These are phyloP conservation scores for Canavalia ensiformis DNA, from an alignment of 306 rosid species.

Conservation along the genomic window DNA sequence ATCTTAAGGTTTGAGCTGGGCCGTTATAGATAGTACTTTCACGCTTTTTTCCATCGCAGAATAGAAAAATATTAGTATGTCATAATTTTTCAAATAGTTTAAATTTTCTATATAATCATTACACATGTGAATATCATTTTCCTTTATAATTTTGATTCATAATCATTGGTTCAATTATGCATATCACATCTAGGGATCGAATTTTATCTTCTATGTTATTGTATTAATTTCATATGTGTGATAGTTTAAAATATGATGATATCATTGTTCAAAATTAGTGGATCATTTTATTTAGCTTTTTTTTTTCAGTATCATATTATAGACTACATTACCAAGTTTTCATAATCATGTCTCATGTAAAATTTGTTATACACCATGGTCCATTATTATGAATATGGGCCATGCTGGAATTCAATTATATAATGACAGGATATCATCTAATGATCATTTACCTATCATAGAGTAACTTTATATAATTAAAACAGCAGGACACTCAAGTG, in stretches of 20 bases:
- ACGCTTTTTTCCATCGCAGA: no score
- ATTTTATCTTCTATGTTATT: not conserved
- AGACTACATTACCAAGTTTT: conserved; percentile 6
- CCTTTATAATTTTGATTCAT: not conserved
- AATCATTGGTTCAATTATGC: not conserved
- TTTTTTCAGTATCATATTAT: not conserved
- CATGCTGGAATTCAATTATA: conserved; percentile 41
- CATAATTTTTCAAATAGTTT: not conserved
- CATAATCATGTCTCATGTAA: conserved; percentile 20
- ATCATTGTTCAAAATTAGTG: not conserved
- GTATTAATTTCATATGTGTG: not conserved
- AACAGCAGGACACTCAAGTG: conserved; percentile 48
- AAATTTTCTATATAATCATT: not conserved
- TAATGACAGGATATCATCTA: conserved; percentile 24
- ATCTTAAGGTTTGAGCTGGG: no score
- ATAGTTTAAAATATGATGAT: not conserved
- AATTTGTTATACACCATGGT: not conserved
- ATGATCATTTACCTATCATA: conserved; percentile 63
- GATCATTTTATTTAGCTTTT: not conserved
- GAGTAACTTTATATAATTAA: conserved; percentile 53
- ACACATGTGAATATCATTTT: not conserved
- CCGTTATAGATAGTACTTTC: no score
- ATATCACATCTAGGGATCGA: not conserved
- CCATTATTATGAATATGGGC: conserved; percentile 47
- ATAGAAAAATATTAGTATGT: no score